phyloP scores from a whole-genome alignment of 164 flowering plant genomes.

The Taxillus chinensis region DNA sequence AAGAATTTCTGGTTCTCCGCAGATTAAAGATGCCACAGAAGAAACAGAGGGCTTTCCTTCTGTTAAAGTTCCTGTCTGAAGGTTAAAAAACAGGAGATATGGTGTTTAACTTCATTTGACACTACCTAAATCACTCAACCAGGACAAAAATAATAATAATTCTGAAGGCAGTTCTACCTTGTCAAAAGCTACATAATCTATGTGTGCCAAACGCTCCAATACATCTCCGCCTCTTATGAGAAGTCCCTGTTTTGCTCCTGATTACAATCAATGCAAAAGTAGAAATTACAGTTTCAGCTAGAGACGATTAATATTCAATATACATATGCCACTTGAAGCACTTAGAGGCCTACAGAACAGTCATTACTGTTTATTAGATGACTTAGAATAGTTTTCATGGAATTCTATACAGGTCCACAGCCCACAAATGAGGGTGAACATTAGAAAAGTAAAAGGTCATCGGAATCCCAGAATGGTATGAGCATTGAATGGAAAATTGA shows the following conservation, averaged over 20 bases:
- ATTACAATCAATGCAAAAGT: slow-evolving; percentile 4
- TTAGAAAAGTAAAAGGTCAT: too few relatives aligned
- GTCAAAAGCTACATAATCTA: slow-evolving; percentile 70
- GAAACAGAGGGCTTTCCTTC: slow-evolving; percentile 89
- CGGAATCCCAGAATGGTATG: too few relatives aligned
- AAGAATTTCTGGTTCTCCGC: slow-evolving; percentile 62
- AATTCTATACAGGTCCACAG: too few relatives aligned
- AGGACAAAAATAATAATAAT: slow-evolving; percentile 1
- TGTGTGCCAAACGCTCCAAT: slow-evolving; percentile 73
- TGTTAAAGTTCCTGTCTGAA: slow-evolving; percentile 93
- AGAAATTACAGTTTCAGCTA: too few relatives aligned
- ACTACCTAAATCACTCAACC: background rate
- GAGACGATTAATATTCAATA: too few relatives aligned
- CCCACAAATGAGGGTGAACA: too few relatives aligned
- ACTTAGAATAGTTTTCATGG: too few relatives aligned
- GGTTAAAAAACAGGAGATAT: slow-evolving; percentile 3
- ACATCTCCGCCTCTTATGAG: slow-evolving; percentile 96
- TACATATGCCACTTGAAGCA: too few relatives aligned
- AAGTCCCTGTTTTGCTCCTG: slow-evolving; percentile 95
- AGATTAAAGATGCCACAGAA: slow-evolving; percentile 49
- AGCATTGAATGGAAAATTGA: too few relatives aligned
- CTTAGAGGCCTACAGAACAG: too few relatives aligned
- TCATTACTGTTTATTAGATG: too few relatives aligned
- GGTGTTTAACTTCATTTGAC: too few relatives aligned
- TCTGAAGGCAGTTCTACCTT: slow-evolving; percentile 35